Conservation (phyloP, 148 eudicot species). For the Vaccinium corymbosum region DNA sequence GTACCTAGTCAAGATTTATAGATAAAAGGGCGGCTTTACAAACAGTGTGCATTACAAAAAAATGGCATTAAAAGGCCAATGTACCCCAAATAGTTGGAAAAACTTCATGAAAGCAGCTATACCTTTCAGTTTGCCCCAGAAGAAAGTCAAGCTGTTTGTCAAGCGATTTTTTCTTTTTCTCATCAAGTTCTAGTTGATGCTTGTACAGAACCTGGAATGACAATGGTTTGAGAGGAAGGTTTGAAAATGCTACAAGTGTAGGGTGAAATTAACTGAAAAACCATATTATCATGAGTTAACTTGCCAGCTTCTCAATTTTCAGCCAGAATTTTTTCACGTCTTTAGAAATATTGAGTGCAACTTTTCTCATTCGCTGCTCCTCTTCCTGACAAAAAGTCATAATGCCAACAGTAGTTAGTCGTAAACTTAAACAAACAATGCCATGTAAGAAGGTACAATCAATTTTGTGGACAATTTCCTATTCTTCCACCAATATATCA, state of each 20-base stretch:
- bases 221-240: constrained; percentile 10
- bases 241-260: neutral
- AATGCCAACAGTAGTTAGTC: constrained; percentile 16
- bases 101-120: constrained; percentile 4
- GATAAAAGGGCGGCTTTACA: neutral
- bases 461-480: neutral
- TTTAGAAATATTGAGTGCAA: constrained; percentile 85
- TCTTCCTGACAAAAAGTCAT: constrained; percentile 61
- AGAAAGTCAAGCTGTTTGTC: constrained; percentile 98
- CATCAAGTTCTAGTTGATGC: constrained; percentile 87
- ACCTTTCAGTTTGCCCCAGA: constrained; percentile 98
- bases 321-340: constrained; percentile 97
- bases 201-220: constrained; percentile 76
- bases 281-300: constrained; percentile 21
- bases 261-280: neutral
- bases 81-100: neutral
- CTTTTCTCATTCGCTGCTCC: constrained; percentile 84
- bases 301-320: constrained; percentile 98
- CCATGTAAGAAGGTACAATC: constrained; percentile 1
- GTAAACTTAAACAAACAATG: constrained; percentile 4
- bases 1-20: constrained; percentile 53
- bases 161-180: constrained; percentile 85
- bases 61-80: constrained; percentile 3
- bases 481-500: neutral
- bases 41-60: neutral